Conservation (phyloP, 306 rosid species). For the Bauhinia variegata region DNA sequence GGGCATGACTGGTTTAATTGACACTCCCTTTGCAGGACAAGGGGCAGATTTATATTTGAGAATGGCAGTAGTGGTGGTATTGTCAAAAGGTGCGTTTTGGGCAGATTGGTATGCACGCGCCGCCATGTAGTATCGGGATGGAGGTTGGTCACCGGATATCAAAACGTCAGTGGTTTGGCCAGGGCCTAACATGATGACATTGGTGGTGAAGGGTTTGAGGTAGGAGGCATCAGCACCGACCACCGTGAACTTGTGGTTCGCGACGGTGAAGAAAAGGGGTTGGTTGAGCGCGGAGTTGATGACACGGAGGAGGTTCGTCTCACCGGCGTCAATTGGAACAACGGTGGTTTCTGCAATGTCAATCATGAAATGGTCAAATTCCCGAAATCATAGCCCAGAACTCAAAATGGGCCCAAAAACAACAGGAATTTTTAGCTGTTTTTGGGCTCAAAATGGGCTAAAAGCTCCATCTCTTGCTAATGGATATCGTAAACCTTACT, state of each 20-base stretch:
- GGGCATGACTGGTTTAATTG: constrained; percentile 58
- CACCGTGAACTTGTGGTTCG: constrained; percentile 80
- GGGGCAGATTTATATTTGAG: constrained; percentile 64
- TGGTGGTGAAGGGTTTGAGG: constrained; percentile 78
- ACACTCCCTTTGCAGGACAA: constrained; percentile 40
- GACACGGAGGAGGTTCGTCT: constrained; percentile 76
- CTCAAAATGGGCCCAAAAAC: too few species aligned
- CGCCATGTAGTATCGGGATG: constrained; percentile 73
- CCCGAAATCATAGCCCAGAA: too few species aligned
- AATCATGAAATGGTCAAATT: not conserved
- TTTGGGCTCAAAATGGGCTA: too few species aligned
- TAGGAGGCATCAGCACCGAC: constrained; percentile 94
- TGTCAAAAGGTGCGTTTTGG: constrained; percentile 73
- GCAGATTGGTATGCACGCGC: constrained; percentile 81
- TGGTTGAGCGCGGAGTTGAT: constrained; percentile 83
- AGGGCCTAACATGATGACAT: constrained; percentile 82
- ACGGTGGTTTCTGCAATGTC: constrained; percentile 55
- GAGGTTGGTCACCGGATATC: constrained; percentile 70
- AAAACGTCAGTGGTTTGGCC: constrained; percentile 96
- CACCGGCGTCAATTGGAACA: constrained; percentile 66
- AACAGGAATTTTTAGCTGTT: too few species aligned
- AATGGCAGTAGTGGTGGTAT: constrained; percentile 92
- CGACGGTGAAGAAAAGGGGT: constrained; percentile 69
- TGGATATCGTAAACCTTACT: too few species aligned
- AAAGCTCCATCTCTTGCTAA: too few species aligned